Conservation (phyloP, 108 stramenopile species). For the Epipyxis sp. region DNA sequence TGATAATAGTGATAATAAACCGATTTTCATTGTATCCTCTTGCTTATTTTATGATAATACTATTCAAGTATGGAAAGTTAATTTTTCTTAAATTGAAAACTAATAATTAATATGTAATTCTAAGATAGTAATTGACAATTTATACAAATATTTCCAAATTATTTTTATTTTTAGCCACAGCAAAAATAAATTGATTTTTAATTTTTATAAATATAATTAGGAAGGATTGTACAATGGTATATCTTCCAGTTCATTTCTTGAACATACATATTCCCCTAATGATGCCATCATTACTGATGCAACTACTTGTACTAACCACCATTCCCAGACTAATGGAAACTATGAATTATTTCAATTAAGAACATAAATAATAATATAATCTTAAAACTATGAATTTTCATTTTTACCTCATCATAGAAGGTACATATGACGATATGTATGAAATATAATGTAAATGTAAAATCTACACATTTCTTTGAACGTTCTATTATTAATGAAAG, state of each 20-base stretch:
- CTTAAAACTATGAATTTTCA: too few species aligned
- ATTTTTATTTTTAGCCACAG: too few species aligned
- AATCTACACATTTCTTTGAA: conserved; percentile 34
- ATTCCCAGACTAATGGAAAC: conserved; percentile 6
- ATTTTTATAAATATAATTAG: too few species aligned
- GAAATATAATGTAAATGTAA: conserved; percentile 32
- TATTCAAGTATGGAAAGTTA: background rate
- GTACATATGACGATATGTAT: conserved; percentile 15
- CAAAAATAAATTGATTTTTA: too few species aligned
- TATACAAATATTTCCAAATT: too few species aligned
- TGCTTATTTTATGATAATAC: background rate
- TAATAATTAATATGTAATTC: background rate
- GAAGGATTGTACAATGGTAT: conserved; percentile 16
- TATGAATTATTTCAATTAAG: too few species aligned
- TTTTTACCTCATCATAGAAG: background rate
- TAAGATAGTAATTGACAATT: background rate
- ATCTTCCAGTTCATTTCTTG: conserved; percentile 14
- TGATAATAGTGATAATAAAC: background rate
- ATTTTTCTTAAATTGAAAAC: background rate
- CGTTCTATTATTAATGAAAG: conserved; percentile 15
- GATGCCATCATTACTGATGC: conserved; percentile 18
- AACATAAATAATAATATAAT: too few species aligned
- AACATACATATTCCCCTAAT: conserved; percentile 15
- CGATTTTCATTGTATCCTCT: background rate
- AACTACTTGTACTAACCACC: conserved; percentile 13